These are phyloP conservation scores for Agaricus sinodeliciosus DNA, from an alignment of 768 basidiomycete genomes.

Conservation along the genomic window DNA sequence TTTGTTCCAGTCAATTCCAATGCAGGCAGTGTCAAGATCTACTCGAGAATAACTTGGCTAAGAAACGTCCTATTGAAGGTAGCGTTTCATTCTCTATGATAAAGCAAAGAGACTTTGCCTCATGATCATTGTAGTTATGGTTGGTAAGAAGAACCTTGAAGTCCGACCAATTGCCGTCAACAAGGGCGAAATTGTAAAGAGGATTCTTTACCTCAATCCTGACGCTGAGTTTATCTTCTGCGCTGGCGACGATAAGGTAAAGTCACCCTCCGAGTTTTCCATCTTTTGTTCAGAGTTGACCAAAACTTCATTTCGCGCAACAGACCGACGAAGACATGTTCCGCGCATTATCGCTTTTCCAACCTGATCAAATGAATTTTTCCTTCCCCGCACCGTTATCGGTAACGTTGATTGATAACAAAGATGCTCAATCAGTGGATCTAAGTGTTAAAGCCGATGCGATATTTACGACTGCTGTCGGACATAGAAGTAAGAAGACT, in stretches of 20 bases:
- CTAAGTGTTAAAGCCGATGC: slow-evolving; percentile 60
- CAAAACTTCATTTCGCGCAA: too few relatives aligned
- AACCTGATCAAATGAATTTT: slow-evolving; percentile 33
- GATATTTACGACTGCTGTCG: slow-evolving; percentile 92
- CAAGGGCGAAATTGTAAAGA: slow-evolving; percentile 98
- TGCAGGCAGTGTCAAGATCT: slow-evolving; percentile 96
- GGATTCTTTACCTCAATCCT: slow-evolving; percentile 87
- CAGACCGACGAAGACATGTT: slow-evolving; percentile 99
- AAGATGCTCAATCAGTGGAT: slow-evolving; percentile 40
- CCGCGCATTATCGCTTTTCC: slow-evolving; percentile 73
- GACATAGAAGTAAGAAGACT: slow-evolving; percentile 83
- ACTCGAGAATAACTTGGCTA: slow-evolving; percentile 88
- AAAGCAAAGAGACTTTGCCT: neutral
- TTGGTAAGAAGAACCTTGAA: slow-evolving; percentile 98
- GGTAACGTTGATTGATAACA: slow-evolving; percentile 45
- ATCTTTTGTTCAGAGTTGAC: neutral
- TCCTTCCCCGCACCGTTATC: slow-evolving; percentile 55
- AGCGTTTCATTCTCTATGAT: slow-evolving; percentile 13
- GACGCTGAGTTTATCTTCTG: slow-evolving; percentile 96
- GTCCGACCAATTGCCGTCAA: slow-evolving; percentile 93
- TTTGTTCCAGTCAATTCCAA: slow-evolving; percentile 65
- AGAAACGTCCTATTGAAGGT: slow-evolving; percentile 94
- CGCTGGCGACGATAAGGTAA: slow-evolving; percentile 95
- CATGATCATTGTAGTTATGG: slow-evolving; percentile 51
- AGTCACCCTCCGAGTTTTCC: neutral